Percentiles rank a stretch among this genome's conserved stretches.
Conservation (phyloP, 441 rosid genomes). For the Theobroma grandiflorum region DNA sequence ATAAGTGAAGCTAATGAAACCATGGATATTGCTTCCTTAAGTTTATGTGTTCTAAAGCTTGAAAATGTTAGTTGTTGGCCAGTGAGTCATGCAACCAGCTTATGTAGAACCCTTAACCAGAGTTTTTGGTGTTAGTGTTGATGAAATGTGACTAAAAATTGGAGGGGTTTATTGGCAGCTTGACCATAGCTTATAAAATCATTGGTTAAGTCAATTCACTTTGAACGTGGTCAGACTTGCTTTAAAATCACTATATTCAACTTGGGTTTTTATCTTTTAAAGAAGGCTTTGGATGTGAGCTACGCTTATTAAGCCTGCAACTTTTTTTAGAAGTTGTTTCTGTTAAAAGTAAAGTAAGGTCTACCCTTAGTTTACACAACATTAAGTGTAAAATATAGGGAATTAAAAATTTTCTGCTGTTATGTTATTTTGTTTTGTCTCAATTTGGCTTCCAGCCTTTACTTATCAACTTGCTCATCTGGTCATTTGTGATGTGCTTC, state of each 20-base stretch:
- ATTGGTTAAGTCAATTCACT: not conserved
- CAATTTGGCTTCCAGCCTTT: not conserved
- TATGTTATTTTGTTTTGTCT: not conserved
- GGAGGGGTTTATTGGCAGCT: not conserved
- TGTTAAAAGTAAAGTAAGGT: not conserved
- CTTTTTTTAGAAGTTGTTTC: not conserved
- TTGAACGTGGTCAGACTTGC: not conserved
- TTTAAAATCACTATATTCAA: slow-evolving; percentile 2
- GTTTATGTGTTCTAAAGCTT: not conserved
- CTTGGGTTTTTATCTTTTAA: not conserved
- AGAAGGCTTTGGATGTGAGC: not conserved
- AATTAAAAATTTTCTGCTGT: not conserved
- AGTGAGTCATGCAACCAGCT: not conserved
- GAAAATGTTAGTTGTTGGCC: not conserved
- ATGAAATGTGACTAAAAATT: not conserved
- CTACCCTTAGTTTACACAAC: not conserved
- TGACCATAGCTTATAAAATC: not conserved
- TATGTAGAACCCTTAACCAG: not conserved
- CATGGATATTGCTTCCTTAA: not conserved
- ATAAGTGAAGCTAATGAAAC: not conserved
- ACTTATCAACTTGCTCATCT: slow-evolving; percentile 8
- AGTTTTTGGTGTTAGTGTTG: not conserved
- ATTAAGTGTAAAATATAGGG: not conserved
- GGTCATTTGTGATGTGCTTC: not conserved
- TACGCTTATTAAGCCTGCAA: not conserved